A percentile compares a stretch with the other conserved stretches of the same genome.
Conservation (phyloP, 73 alveolate species). For the Blepharisma japonicum region DNA sequence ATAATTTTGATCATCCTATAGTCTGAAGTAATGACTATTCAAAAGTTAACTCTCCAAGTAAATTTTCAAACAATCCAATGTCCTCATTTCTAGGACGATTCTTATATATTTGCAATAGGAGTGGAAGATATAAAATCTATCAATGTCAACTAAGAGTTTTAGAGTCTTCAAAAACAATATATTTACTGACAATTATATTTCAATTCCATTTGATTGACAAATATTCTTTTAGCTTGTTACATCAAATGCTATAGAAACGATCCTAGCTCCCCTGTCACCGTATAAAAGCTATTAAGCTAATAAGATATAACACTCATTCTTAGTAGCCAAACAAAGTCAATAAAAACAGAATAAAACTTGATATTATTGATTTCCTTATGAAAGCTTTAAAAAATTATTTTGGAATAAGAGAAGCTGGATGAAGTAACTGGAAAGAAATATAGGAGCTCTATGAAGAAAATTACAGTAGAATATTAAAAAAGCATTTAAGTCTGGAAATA, state of each 20-base stretch:
- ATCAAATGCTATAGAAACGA: conserved; percentile 75
- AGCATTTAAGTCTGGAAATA: neutral
- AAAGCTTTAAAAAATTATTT: conserved; percentile 49
- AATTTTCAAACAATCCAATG: no score
- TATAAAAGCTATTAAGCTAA: conserved; percentile 82
- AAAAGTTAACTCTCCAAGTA: no score
- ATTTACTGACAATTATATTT: conserved; percentile 80
- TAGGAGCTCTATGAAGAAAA: conserved; percentile 64
- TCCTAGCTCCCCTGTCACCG: conserved; percentile 84
- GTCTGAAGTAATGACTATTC: no score
- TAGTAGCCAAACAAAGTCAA: conserved; percentile 82
- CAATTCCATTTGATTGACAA: conserved; percentile 77
- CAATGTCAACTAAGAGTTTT: neutral
- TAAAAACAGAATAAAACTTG: conserved; percentile 76
- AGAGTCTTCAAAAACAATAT: conserved; percentile 61
- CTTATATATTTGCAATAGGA: neutral
- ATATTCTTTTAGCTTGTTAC: conserved; percentile 75
- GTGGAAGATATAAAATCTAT: neutral
- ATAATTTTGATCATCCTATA: no score
- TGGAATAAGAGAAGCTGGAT: conserved; percentile 82
- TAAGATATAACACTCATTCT: conserved; percentile 65
- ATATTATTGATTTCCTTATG: conserved; percentile 43
- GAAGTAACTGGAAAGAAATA: conserved; percentile 73
- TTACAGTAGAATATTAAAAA: conserved; percentile 42
- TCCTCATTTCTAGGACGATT: no score